A percentile compares a stretch with the other conserved stretches of the same genome.
These are phyloP conservation scores for Ustilago shanxiensis DNA, from an alignment of 1,284 basidiomycete species.

Conservation along the genomic window DNA sequence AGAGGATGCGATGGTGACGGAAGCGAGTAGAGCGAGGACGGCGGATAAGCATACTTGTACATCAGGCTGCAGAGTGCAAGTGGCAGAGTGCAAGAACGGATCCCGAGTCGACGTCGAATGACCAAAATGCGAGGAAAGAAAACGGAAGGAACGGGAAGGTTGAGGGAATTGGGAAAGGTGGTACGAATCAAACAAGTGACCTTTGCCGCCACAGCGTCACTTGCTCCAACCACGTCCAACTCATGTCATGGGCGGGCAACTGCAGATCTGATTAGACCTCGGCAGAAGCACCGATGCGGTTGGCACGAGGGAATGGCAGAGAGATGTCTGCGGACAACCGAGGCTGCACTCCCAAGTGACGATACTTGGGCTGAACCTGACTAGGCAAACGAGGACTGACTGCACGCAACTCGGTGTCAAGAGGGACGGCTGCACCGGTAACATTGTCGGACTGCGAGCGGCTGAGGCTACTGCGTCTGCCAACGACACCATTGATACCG, in stretches of 20 bases:
- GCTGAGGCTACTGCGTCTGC: slow-evolving; percentile 36
- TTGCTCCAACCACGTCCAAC: background rate
- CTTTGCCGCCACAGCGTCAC: background rate
- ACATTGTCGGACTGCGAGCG: slow-evolving; percentile 52
- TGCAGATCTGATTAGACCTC: slow-evolving; percentile 19
- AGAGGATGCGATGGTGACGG: slow-evolving; percentile 5
- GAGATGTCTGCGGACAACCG: slow-evolving; percentile 10
- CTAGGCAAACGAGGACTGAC: slow-evolving; percentile 36
- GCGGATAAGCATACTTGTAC: slow-evolving; percentile 24
- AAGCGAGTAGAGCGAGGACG: background rate
- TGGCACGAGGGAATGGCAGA: slow-evolving; percentile 39
- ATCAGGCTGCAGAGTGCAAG: slow-evolving; percentile 14
- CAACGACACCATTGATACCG: background rate
- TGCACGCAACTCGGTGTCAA: slow-evolving; percentile 48
- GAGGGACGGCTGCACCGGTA: slow-evolving; percentile 34
- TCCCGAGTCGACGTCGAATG: slow-evolving; percentile 17
- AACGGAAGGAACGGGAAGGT: background rate
- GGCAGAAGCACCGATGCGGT: slow-evolving; percentile 15
- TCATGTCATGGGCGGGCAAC: background rate
- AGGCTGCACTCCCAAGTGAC: slow-evolving; percentile 14
- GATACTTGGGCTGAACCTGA: slow-evolving; percentile 48
- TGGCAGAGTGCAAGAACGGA: slow-evolving; percentile 4
- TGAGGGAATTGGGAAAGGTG: background rate
- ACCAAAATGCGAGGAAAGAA: background rate
- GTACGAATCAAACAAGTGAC: background rate